These are phyloP conservation scores for Avicennia marina DNA, from an alignment of 257 asterid species.

Conservation along the genomic window DNA sequence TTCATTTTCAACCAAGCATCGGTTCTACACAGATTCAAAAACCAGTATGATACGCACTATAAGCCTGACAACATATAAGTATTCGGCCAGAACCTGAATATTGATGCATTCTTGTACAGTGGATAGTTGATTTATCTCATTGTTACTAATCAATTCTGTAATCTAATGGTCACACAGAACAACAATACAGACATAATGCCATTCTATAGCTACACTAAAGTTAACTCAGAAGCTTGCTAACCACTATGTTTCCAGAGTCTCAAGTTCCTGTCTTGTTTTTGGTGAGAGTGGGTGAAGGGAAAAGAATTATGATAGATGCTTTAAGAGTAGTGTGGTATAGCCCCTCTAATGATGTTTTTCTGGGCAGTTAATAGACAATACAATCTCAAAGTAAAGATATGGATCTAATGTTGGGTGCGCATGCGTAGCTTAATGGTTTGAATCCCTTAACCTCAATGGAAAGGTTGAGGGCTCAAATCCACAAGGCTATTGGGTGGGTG, in stretches of 20 bases:
- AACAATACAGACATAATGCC: conserved; percentile 5
- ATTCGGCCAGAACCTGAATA: conserved; percentile 3
- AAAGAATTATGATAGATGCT: too few relatives aligned
- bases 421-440: too few relatives aligned
- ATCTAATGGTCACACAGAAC: background rate
- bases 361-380: too few relatives aligned
- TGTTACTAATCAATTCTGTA: background rate
- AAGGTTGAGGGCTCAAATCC: too few relatives aligned
- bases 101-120: background rate
- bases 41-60: conserved; percentile 8
- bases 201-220: background rate
- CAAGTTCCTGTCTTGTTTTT: conserved; percentile 4
- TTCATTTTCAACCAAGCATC: background rate
- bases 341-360: too few relatives aligned
- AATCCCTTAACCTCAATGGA: too few relatives aligned
- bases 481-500: too few relatives aligned
- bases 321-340: too few relatives aligned
- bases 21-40: background rate
- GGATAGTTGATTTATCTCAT: background rate
- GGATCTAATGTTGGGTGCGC: too few relatives aligned
- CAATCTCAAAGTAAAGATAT: too few relatives aligned
- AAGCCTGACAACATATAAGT: background rate
- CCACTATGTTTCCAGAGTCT: background rate
- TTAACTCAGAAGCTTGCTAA: conserved; percentile 6
- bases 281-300: too few relatives aligned